These are phyloP conservation scores for Fabrea salina DNA, from an alignment of 169 alveolate genomes.

Conservation along the genomic window DNA sequence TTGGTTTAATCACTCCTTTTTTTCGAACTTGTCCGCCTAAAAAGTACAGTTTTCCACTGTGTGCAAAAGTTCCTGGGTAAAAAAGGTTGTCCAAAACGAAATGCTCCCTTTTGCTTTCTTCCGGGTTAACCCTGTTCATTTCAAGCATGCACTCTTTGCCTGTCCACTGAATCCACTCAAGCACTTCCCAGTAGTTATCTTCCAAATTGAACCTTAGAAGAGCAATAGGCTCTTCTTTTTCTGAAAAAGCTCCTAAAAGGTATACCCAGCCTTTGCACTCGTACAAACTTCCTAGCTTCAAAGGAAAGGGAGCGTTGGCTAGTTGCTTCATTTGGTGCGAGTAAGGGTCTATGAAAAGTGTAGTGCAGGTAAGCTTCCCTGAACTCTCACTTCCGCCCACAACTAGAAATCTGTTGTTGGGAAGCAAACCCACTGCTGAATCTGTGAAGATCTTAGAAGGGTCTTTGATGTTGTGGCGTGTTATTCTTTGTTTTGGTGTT, in stretches of 20 bases:
- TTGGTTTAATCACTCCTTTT: not conserved
- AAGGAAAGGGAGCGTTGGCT: not conserved
- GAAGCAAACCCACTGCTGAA: conserved; percentile 2
- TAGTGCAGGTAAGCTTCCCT: not conserved
- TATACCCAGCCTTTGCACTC: conserved; percentile 6
- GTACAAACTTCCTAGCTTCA: not conserved
- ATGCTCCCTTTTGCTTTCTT: not conserved
- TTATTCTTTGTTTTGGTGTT: not conserved
- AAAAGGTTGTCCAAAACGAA: not conserved
- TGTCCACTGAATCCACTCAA: not conserved
- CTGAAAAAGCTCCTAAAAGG: conserved; percentile 1
- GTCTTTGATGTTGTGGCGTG: not conserved
- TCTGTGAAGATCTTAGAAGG: not conserved
- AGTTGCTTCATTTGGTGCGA: not conserved
- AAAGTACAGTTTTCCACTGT: not conserved
- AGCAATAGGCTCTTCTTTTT: not conserved
- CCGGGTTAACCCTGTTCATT: not conserved
- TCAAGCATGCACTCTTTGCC: not conserved
- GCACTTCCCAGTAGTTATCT: not conserved
- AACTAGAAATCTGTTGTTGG: not conserved
- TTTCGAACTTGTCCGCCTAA: not conserved
- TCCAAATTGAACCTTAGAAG: not conserved
- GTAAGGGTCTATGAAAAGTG: not conserved
- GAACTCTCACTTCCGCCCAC: conserved; percentile 9
- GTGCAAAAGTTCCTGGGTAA: not conserved